phyloP scores from a whole-genome alignment of 345 rosid species.

The Excoecaria cochinchinensis region DNA sequence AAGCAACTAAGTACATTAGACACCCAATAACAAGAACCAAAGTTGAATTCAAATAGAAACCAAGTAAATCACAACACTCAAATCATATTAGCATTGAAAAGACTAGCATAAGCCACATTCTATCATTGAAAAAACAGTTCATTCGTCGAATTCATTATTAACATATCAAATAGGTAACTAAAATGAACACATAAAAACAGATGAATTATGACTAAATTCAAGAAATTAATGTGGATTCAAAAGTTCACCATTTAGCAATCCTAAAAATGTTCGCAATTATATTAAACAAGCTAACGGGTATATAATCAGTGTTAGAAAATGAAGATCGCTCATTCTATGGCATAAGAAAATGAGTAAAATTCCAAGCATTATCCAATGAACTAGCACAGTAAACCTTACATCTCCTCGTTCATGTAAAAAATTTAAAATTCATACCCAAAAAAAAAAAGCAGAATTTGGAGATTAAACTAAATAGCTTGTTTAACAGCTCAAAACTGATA shows the following conservation, averaged over 20 bases:
- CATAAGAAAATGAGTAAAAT: constrained; percentile 8
- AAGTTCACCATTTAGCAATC: neutral
- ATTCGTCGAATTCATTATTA: neutral
- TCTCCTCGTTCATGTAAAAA: constrained; percentile 22
- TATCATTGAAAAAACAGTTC: neutral
- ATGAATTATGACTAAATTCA: too few relatives aligned
- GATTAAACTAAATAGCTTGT: constrained; percentile 15
- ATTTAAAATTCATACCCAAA: constrained; percentile 15
- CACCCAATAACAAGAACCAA: neutral
- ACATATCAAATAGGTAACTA: neutral
- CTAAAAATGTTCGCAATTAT: neutral
- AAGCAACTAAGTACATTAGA: neutral
- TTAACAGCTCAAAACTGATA: constrained; percentile 39
- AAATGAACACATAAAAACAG: neutral
- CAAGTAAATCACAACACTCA: neutral
- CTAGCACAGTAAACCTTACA: constrained; percentile 18
- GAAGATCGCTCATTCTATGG: neutral
- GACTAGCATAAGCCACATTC: neutral
- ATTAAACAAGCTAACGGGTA: neutral
- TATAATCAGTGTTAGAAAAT: neutral
- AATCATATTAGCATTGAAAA: too few relatives aligned
- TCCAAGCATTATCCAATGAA: constrained; percentile 13
- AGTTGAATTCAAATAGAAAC: neutral
- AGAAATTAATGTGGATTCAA: too few relatives aligned
- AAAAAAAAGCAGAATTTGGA: neutral